Percentiles rank a stretch among this genome's conserved stretches.
Evolutionary conservation across 768 basidiomycete genomes (phyloP).

Genomic region (Tulasnella sp.): DNA sequence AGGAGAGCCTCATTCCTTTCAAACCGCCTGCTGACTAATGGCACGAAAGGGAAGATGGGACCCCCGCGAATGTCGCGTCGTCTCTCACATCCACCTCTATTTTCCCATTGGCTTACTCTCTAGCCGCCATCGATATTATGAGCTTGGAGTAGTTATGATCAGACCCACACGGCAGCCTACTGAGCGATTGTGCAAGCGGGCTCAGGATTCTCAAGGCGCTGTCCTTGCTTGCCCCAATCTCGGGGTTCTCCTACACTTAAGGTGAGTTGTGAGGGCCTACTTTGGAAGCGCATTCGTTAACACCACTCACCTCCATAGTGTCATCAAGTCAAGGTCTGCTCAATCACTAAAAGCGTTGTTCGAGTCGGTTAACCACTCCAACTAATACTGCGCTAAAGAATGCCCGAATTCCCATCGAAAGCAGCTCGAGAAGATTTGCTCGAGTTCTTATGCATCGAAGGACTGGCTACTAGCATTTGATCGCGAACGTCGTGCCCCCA

Average conservation of each 20-base stretch:
- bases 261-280: neutral
- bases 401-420: conserved; percentile 46
- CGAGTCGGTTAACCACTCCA: neutral
- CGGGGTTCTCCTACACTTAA: neutral
- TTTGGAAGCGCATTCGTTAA: neutral
- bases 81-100: too few relatives aligned
- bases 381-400: conserved; percentile 36
- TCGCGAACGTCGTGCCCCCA: neutral
- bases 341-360: neutral
- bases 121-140: too few relatives aligned
- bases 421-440: conserved; percentile 41
- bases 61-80: too few relatives aligned
- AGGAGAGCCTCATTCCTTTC: too few relatives aligned
- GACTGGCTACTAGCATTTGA: neutral
- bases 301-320: neutral
- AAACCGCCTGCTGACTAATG: too few relatives aligned
- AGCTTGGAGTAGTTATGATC: too few relatives aligned
- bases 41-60: too few relatives aligned
- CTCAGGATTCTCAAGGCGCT: too few relatives aligned
- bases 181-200: too few relatives aligned
- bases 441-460: conserved; percentile 32
- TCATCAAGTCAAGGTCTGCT: conserved; percentile 6
- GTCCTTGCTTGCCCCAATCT: neutral
- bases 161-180: too few relatives aligned
- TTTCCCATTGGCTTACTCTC: too few relatives aligned